phyloP scores from a whole-genome alignment of 2,329 filamentous ascomycete species.

The Trichoderma atrobrunneum region DNA sequence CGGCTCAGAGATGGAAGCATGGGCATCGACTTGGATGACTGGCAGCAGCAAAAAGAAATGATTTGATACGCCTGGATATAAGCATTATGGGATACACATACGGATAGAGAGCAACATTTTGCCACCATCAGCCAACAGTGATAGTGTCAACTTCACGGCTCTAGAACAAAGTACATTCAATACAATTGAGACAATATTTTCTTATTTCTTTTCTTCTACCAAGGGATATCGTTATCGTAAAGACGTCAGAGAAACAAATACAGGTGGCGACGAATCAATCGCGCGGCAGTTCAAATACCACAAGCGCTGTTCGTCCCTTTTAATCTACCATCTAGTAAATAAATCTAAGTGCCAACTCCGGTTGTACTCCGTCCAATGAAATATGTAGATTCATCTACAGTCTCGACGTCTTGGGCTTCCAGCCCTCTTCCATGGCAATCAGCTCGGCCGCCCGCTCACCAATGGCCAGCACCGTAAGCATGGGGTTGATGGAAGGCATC shows the following conservation, averaged over 20 bases:
- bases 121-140: neutral
- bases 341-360: neutral
- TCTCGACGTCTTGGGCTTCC: conserved; percentile 35
- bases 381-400: conserved; percentile 26
- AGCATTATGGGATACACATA: neutral
- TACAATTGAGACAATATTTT: neutral
- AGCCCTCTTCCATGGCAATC: conserved; percentile 65
- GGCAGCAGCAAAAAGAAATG: neutral
- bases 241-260: neutral
- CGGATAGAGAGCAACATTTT: neutral
- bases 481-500: conserved; percentile 84
- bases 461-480: conserved; percentile 82
- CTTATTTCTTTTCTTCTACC: neutral
- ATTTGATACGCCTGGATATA: neutral
- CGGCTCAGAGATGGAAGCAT: neutral
- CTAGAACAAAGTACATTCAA: neutral
- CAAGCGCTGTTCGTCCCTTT: neutral
- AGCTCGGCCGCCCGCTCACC: conserved; percentile 84
- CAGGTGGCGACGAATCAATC: neutral
- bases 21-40: neutral
- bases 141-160: neutral
- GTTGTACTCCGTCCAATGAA: neutral
- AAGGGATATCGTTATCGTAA: neutral
- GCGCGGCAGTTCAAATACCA: neutral
- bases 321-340: neutral